Conservation (phyloP, 176 grass and related monocot species). For the Phyllostachys edulis region DNA sequence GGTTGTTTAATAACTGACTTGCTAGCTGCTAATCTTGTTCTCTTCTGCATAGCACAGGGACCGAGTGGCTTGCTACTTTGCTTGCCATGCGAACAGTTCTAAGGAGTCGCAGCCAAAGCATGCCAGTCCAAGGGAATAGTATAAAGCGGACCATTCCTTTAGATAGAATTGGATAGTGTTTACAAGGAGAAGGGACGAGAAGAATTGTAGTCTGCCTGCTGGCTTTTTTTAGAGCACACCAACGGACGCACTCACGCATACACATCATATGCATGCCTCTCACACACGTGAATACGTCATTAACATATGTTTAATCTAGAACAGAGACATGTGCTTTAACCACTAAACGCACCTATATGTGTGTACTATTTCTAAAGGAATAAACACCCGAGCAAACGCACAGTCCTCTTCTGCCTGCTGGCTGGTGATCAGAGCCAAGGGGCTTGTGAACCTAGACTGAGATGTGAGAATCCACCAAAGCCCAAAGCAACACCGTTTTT, state of each 20-base stretch:
- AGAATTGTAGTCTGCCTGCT: no score
- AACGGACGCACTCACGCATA: no score
- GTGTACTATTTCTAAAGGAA: no score
- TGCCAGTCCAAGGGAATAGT: constrained; percentile 6
- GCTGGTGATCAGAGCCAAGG: background rate
- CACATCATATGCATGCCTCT: no score
- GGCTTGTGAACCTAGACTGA: background rate
- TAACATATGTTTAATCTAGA: no score
- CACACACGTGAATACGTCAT: no score
- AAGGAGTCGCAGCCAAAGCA: constrained; percentile 28
- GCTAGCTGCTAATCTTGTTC: constrained; percentile 28
- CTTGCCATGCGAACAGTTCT: background rate
- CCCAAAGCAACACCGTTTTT: background rate
- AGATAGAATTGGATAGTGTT: background rate
- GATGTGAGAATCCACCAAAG: background rate
- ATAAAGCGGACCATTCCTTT: background rate
- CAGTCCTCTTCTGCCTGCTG: no score
- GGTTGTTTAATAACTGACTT: constrained; percentile 2
- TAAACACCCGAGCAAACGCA: no score
- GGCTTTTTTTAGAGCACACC: no score
- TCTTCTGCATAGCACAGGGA: background rate
- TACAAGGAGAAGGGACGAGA: constrained; percentile 19
- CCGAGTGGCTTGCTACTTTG: background rate
- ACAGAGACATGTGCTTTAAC: no score
- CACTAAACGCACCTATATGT: no score